Percentiles rank a stretch among this genome's conserved stretches.
Evolutionary conservation across 257 asterid species (phyloP).

Genomic region (Cinchona pubescens): DNA sequence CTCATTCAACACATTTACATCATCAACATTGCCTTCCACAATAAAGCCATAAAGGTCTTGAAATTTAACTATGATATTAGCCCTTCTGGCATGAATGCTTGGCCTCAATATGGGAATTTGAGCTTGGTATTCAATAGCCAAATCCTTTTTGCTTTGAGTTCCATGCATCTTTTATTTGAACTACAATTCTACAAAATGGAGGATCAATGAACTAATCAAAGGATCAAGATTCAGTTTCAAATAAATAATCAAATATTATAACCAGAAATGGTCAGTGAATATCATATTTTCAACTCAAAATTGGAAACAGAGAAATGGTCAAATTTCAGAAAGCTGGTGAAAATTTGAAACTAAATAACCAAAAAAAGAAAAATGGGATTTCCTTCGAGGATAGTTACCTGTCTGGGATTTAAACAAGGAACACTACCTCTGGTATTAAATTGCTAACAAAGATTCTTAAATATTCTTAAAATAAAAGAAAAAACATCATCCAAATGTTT

Average conservation of each 20-base stretch:
- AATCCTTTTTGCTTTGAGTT: constrained; percentile 52
- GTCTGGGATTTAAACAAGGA: constrained; percentile 13
- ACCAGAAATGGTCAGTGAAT: neutral
- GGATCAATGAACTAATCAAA: constrained; percentile 2
- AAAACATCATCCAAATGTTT: neutral
- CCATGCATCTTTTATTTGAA: constrained; percentile 54
- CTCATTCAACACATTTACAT: constrained; percentile 94
- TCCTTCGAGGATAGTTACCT: neutral
- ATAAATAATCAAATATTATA: neutral
- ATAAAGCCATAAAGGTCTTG: constrained; percentile 93
- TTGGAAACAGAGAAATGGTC: constrained; percentile 18
- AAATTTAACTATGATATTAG: constrained; percentile 84
- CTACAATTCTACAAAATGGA: neutral
- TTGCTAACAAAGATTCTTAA: neutral
- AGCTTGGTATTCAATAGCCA: constrained; percentile 64
- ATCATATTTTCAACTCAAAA: neutral
- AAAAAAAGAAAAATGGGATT: neutral
- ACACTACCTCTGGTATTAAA: neutral
- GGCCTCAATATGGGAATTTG: constrained; percentile 78
- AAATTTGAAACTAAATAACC: neutral
- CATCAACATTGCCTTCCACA: constrained; percentile 98
- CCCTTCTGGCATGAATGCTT: constrained; percentile 87
- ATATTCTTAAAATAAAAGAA: neutral
- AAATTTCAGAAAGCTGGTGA: constrained; percentile 1
- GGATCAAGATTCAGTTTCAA: neutral